Conservation (phyloP, 129 eudicot genomes). For the Helichrysum umbraculigerum region DNA sequence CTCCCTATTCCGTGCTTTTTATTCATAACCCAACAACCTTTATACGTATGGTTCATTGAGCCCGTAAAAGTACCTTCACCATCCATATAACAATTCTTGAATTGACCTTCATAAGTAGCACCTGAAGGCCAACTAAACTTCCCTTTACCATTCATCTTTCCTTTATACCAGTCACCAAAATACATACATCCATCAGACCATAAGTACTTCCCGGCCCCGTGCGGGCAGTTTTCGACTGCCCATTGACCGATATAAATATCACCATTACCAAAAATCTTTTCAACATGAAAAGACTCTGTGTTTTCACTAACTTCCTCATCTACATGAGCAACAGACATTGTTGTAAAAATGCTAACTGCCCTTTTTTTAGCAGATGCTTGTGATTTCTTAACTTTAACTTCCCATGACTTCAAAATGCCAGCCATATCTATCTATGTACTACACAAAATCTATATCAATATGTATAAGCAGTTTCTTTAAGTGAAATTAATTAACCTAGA, state of each 20-base stretch:
- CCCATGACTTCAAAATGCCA: conserved; percentile 66
- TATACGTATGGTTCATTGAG: conserved; percentile 49
- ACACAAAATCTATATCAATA: conserved; percentile 11
- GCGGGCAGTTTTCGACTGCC: conserved; percentile 56
- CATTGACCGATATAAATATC: conserved; percentile 80
- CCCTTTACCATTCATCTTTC: conserved; percentile 65
- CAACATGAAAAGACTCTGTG: conserved; percentile 40
- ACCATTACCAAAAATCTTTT: conserved; percentile 55
- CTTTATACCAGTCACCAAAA: conserved; percentile 74
- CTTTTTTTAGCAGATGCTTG: conserved; percentile 62
- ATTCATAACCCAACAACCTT: conserved; percentile 72
- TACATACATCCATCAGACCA: conserved; percentile 97
- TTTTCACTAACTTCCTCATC: conserved; percentile 57
- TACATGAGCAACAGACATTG: conserved; percentile 97
- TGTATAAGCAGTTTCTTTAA: background rate
- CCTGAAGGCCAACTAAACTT: conserved; percentile 88
- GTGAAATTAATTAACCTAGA: conserved; percentile 36
- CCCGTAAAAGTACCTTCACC: conserved; percentile 86
- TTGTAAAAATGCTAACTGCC: conserved; percentile 52
- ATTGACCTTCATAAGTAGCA: conserved; percentile 83
- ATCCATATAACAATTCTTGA: conserved; percentile 72
- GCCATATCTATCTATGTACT: conserved; percentile 35
- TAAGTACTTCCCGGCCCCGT: conserved; percentile 73
- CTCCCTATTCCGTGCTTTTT: conserved; percentile 74
- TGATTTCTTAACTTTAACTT: conserved; percentile 54